Percentiles rank a stretch among this genome's conserved stretches.
Evolutionary conservation across 495 filamentous ascomycete genomes (phyloP).

Genomic region (Annulohypoxylon maeteangense): DNA sequence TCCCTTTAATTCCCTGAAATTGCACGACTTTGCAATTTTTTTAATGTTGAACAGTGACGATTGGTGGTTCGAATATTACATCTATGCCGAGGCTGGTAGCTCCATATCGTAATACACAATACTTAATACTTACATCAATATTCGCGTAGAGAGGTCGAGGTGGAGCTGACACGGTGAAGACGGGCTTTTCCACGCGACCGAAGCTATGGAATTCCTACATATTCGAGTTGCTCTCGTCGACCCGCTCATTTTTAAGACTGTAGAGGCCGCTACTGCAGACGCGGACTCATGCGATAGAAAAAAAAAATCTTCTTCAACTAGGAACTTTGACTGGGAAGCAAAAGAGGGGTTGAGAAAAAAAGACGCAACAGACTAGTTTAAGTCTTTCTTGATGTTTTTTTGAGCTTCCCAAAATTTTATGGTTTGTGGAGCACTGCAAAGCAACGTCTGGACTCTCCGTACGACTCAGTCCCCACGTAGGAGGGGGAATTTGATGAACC

Average conservation of each 20-base stretch:
- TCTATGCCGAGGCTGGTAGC: conserved; percentile 1
- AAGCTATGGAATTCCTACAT: conserved; percentile 28
- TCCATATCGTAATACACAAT: conserved; percentile 8
- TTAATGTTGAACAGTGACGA: conserved; percentile 4
- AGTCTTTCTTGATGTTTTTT: conserved; percentile 5
- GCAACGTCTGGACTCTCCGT: conserved; percentile 20
- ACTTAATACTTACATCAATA: conserved; percentile 13
- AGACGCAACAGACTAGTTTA: conserved; percentile 15
- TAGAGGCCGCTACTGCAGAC: conserved; percentile 33
- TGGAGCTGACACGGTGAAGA: conserved; percentile 34
- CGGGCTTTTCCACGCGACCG: conserved; percentile 35
- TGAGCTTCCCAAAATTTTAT: conserved; percentile 25
- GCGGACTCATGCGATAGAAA: conserved; percentile 36
- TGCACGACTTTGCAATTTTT: background rate
- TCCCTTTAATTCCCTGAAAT: too few species aligned
- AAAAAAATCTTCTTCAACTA: conserved; percentile 26
- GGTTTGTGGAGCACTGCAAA: conserved; percentile 32
- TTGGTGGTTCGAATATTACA: conserved; percentile 2
- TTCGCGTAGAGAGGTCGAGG: conserved; percentile 8
- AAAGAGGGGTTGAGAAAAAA: conserved; percentile 38
- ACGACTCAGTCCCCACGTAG: conserved; percentile 19
- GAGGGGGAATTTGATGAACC: conserved; percentile 28
- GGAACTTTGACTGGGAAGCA: conserved; percentile 12
- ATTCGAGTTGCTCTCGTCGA: conserved; percentile 23
- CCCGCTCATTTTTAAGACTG: conserved; percentile 22